Percentiles rank a stretch among this genome's conserved stretches.
phyloP scores from a whole-genome alignment of 331 rosid genomes.

The Telfairia occidentalis region DNA sequence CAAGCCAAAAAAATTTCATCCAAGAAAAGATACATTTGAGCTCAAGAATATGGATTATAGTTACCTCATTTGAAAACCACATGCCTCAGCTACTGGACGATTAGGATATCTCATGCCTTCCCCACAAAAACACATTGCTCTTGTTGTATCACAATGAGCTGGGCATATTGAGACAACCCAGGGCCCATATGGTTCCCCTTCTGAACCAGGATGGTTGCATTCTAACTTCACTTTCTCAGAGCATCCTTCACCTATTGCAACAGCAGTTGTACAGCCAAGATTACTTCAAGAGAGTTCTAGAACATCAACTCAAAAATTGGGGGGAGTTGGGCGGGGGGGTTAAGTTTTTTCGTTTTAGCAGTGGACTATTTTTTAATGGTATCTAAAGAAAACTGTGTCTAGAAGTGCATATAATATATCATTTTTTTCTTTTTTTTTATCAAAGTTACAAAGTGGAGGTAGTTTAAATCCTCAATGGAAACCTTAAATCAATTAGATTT shows the following conservation, averaged over 20 bases:
- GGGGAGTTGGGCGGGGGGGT: not conserved
- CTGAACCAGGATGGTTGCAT: conserved; percentile 50
- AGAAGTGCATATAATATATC: not conserved
- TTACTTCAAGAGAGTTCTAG: not conserved
- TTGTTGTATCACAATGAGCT: conserved; percentile 67
- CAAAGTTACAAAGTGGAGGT: not conserved
- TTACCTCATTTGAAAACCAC: conserved; percentile 71
- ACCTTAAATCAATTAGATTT: not conserved
- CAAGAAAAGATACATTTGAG: not conserved
- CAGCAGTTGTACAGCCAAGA: conserved; percentile 8
- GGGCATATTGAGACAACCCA: conserved; percentile 87
- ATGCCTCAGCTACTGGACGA: conserved; percentile 78
- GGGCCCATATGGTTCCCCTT: conserved; percentile 48
- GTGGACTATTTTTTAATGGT: not conserved
- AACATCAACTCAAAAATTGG: not conserved
- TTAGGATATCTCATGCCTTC: conserved; percentile 82
- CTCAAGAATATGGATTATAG: conserved; percentile 17
- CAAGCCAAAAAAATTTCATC: not conserved
- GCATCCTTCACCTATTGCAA: conserved; percentile 61
- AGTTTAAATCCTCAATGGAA: not conserved
- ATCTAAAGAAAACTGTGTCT: not conserved
- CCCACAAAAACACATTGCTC: conserved; percentile 95
- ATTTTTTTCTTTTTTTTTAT: not conserved
- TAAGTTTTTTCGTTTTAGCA: not conserved
- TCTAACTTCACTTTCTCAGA: conserved; percentile 38